Conservation (phyloP, 2,329 filamentous ascomycete genomes). For the Exserohilum turcica region DNA sequence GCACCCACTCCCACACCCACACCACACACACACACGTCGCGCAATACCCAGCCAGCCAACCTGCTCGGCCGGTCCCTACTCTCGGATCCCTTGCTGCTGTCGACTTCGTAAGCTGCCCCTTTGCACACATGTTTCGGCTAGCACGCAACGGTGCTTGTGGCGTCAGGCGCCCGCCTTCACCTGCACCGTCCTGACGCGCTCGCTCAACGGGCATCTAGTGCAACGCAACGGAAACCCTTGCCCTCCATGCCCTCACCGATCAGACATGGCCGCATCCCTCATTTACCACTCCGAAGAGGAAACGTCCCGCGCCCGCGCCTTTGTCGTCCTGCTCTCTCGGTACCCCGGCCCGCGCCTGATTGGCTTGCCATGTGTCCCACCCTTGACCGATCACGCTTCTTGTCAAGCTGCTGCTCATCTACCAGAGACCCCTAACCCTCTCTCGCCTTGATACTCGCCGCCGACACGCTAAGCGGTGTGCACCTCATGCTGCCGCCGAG, state of each 20-base stretch:
- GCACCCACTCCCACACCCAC: too few species aligned
- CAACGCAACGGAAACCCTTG: constrained; percentile 7
- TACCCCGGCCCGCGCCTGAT: constrained; percentile 6
- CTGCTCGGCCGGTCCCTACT: background rate
- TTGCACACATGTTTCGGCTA: constrained; percentile 11
- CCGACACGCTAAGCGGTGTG: constrained; percentile 6
- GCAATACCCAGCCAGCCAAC: background rate
- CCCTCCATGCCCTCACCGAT: constrained; percentile 12
- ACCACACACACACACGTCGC: background rate
- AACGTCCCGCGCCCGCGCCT: constrained; percentile 6
- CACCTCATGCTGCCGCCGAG: background rate
- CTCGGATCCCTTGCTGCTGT: constrained; percentile 1
- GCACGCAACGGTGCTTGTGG: constrained; percentile 14
- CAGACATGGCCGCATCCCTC: constrained; percentile 4
- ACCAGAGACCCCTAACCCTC: constrained; percentile 5
- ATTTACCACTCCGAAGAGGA: constrained; percentile 9
- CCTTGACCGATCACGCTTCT: constrained; percentile 7
- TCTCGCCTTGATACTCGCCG: background rate
- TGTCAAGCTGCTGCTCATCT: constrained; percentile 6
- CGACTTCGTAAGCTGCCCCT: background rate
- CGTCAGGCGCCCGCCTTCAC: constrained; percentile 3
- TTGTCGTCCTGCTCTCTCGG: constrained; percentile 4
- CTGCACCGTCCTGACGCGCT: constrained; percentile 14
- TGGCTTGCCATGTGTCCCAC: constrained; percentile 2
- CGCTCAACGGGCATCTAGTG: constrained; percentile 12